These are phyloP conservation scores for Suillus hirtellus DNA, from an alignment of 768 basidiomycete genomes.

Conservation along the genomic window DNA sequence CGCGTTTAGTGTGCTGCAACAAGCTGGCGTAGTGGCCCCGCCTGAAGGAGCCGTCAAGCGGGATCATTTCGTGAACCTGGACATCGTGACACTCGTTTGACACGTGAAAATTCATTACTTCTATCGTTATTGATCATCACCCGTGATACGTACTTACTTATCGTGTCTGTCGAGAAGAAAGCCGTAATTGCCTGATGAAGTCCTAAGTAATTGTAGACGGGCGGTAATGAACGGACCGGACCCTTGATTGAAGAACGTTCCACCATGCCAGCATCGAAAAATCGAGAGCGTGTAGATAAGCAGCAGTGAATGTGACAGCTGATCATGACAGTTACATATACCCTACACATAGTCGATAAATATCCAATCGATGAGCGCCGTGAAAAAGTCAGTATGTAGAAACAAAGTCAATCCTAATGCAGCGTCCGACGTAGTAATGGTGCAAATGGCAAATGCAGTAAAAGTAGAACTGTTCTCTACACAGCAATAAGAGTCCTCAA, in stretches of 20 bases:
- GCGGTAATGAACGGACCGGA: not conserved
- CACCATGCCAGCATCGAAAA: not conserved
- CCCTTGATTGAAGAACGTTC: not conserved
- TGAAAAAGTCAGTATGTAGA: not conserved
- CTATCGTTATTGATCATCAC: not conserved
- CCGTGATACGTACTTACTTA: not conserved
- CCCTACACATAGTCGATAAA: not conserved
- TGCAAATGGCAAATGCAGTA: not conserved
- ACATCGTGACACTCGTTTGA: conserved; percentile 53
- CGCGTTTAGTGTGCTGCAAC: conserved; percentile 59
- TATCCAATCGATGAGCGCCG: not conserved
- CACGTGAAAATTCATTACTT: not conserved
- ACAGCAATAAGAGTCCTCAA: conserved; percentile 1
- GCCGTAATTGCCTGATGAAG: not conserved
- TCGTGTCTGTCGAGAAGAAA: not conserved
- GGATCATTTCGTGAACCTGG: conserved; percentile 55
- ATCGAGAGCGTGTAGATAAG: not conserved
- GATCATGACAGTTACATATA: not conserved
- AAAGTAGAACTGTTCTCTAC: not conserved
- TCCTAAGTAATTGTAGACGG: too few relatives aligned
- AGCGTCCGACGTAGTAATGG: conserved; percentile 1
- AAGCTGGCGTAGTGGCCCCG: conserved; percentile 67
- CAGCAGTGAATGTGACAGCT: not conserved
- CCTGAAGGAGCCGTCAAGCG: conserved; percentile 57
- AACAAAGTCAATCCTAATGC: not conserved